Evolutionary conservation across 2,329 filamentous ascomycete genomes (phyloP).

Genomic region (Ophiostoma fasciatum): DNA sequence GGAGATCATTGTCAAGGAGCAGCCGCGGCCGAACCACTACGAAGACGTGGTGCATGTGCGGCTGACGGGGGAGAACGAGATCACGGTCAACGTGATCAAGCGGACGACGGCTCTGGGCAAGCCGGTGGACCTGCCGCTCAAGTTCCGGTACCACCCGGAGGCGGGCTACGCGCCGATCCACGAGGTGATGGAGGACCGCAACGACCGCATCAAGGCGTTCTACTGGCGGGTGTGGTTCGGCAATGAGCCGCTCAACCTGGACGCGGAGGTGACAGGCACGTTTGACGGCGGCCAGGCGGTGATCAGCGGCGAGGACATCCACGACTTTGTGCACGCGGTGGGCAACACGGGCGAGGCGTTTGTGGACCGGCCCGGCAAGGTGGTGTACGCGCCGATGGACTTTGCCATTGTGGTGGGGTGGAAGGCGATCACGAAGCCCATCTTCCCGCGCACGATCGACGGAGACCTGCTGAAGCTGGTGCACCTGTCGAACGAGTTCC

Average conservation of each 20-base stretch:
- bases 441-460: slow-evolving; percentile 92
- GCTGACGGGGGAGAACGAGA: slow-evolving; percentile 60
- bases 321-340: slow-evolving; percentile 97
- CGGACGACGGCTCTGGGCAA: slow-evolving; percentile 75
- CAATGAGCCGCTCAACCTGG: slow-evolving; percentile 66
- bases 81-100: slow-evolving; percentile 82
- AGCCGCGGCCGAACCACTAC: slow-evolving; percentile 71
- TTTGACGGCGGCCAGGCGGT: slow-evolving; percentile 82
- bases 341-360: slow-evolving; percentile 97
- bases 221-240: slow-evolving; percentile 99
- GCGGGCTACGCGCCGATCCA: slow-evolving; percentile 94
- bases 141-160: slow-evolving; percentile 89
- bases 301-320: slow-evolving; percentile 85
- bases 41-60: slow-evolving; percentile 80
- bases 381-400: slow-evolving; percentile 93
- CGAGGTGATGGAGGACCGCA: slow-evolving; percentile 90
- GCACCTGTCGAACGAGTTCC: slow-evolving; percentile 92
- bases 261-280: slow-evolving; percentile 68
- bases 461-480: slow-evolving; percentile 93
- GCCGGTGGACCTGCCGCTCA: slow-evolving; percentile 68
- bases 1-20: slow-evolving; percentile 74
- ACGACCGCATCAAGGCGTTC: slow-evolving; percentile 98
- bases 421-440: slow-evolving; percentile 99
- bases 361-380: slow-evolving; percentile 86
- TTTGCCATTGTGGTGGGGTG: slow-evolving; percentile 96